phyloP scores from a whole-genome alignment of 2,329 filamentous ascomycete genomes.

The Neonectria magnoliae region DNA sequence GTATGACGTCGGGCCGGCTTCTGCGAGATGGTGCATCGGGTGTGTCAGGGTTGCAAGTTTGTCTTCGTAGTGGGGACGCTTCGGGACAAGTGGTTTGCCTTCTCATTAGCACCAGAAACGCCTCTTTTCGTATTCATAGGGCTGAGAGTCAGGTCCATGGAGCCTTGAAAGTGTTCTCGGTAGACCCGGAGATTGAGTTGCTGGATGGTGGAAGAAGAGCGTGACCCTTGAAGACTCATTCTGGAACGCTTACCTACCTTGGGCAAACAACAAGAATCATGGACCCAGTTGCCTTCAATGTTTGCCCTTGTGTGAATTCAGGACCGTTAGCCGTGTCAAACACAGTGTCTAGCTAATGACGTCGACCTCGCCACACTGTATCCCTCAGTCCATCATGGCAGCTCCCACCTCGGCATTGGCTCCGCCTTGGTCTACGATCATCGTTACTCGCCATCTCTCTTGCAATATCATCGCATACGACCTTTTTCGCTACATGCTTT shows the following conservation, averaged over 20 bases:
- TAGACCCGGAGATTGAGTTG: too few relatives aligned
- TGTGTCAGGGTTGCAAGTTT: neutral
- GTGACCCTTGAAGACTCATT: neutral
- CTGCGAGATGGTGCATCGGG: neutral
- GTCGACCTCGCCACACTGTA: constrained; percentile 7
- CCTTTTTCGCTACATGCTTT: constrained; percentile 1
- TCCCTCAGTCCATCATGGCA: constrained; percentile 15
- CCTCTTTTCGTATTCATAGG: neutral
- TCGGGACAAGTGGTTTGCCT: too few relatives aligned
- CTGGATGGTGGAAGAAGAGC: neutral
- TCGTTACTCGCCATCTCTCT: constrained; percentile 1
- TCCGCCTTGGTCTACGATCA: constrained; percentile 1
- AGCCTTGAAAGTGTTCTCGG: neutral
- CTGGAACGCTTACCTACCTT: too few relatives aligned
- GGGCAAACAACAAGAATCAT: too few relatives aligned
- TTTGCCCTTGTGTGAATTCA: too few relatives aligned
- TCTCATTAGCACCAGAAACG: too few relatives aligned
- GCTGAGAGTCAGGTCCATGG: neutral
- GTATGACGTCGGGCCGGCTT: neutral
- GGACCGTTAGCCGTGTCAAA: neutral
- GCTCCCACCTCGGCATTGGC: constrained; percentile 24
- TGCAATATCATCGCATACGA: neutral
- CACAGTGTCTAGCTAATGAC: constrained; percentile 13
- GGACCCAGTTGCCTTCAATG: too few relatives aligned
- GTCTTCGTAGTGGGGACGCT: too few relatives aligned